Conservation (phyloP, 2,329 filamentous ascomycete species). For the Clarireedia hainanense region DNA sequence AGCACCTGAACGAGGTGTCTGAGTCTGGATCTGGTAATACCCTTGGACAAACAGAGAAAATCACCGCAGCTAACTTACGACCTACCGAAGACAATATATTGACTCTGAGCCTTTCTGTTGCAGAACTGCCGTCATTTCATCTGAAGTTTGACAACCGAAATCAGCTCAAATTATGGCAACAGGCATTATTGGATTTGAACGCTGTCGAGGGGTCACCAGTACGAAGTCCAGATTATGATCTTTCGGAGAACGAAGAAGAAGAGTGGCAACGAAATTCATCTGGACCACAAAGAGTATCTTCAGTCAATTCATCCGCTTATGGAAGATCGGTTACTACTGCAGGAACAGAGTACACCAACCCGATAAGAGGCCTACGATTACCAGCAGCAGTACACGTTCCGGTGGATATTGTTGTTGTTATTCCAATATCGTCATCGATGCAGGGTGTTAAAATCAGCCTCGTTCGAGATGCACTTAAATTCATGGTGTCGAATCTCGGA, state of each 20-base stretch:
- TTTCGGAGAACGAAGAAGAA: slow-evolving; percentile 81
- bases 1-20: slow-evolving; percentile 82
- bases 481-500: slow-evolving; percentile 82
- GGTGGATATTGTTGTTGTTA: slow-evolving; percentile 90
- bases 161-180: slow-evolving; percentile 85
- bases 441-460: slow-evolving; percentile 98
- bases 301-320: slow-evolving; percentile 71
- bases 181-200: slow-evolving; percentile 78
- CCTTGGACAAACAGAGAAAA: slow-evolving; percentile 26
- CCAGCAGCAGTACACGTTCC: slow-evolving; percentile 64
- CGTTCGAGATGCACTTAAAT: slow-evolving; percentile 82
- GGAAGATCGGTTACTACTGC: slow-evolving; percentile 83
- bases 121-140: slow-evolving; percentile 89
- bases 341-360: slow-evolving; percentile 82
- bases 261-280: slow-evolving; percentile 61
- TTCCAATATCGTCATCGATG: slow-evolving; percentile 97
- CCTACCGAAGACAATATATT: slow-evolving; percentile 69
- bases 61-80: slow-evolving; percentile 28
- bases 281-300: slow-evolving; percentile 63
- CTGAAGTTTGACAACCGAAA: slow-evolving; percentile 77
- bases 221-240: slow-evolving; percentile 70
- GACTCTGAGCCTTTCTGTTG: slow-evolving; percentile 83
- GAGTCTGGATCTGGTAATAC: slow-evolving; percentile 52
- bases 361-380: slow-evolving; percentile 35
- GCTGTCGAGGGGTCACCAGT: slow-evolving; percentile 55